Conservation (phyloP, 768 basidiomycete genomes). For the Calocera cornea region DNA sequence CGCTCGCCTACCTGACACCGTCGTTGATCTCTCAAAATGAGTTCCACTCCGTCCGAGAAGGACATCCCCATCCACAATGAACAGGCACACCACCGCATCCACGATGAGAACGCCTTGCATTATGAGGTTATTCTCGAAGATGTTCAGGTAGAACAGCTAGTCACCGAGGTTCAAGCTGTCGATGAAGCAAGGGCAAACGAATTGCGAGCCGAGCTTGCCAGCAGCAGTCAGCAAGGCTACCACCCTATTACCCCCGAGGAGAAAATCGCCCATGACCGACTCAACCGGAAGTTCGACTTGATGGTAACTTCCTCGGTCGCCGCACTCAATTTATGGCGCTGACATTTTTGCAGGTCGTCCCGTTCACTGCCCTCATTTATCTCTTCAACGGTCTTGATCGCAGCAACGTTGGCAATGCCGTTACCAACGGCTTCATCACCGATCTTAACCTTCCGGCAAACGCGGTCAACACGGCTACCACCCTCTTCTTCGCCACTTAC, state of each 20-base stretch:
- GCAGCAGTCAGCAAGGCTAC: background rate
- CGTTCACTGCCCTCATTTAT: conserved; percentile 10
- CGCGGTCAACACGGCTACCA: conserved; percentile 11
- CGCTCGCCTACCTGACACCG: too few species aligned
- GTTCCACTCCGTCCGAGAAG: conserved; percentile 3
- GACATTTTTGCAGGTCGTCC: background rate
- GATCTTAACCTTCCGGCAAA: conserved; percentile 12
- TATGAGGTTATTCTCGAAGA: background rate
- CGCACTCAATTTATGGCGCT: background rate
- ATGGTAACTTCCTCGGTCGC: background rate
- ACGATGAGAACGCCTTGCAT: background rate
- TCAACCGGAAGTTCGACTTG: background rate
- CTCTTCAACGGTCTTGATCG: conserved; percentile 13
- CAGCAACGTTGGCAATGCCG: conserved; percentile 13
- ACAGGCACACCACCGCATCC: background rate
- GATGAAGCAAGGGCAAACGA: background rate
- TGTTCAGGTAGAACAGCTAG: background rate
- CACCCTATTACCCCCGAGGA: background rate
- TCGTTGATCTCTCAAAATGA: background rate
- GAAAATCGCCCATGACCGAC: background rate
- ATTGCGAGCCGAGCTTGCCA: background rate
- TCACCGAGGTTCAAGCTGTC: background rate
- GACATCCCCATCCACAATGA: background rate
- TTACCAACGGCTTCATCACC: conserved; percentile 10
- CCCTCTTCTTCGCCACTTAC: conserved; percentile 14